Conservation (phyloP, 2,329 filamentous ascomycete genomes). For the Claviceps maximensis region DNA sequence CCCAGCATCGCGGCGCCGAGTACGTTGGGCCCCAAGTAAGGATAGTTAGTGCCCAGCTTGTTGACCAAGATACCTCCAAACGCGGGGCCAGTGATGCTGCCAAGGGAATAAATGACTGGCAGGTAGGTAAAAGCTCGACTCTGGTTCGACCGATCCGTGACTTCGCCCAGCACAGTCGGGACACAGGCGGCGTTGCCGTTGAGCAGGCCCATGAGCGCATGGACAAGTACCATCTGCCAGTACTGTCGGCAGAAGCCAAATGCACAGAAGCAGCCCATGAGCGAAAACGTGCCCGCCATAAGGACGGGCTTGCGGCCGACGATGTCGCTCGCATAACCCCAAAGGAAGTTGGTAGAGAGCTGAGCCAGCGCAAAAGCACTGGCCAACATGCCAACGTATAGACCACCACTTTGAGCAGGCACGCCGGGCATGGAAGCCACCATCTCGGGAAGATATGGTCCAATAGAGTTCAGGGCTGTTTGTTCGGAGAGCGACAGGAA, state of each 20-base stretch:
- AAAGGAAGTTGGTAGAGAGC: conserved; percentile 70
- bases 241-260: conserved; percentile 80
- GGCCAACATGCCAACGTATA: conserved; percentile 84
- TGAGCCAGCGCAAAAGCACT: conserved; percentile 88
- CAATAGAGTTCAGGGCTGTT: conserved; percentile 92
- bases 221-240: conserved; percentile 74
- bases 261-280: conserved; percentile 65
- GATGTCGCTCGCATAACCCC: conserved; percentile 46
- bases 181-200: conserved; percentile 95
- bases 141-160: conserved; percentile 92
- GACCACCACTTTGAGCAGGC: conserved; percentile 53
- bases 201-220: conserved; percentile 79
- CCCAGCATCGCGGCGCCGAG: conserved; percentile 60
- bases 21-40: conserved; percentile 77
- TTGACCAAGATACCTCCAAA: conserved; percentile 77
- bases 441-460: conserved; percentile 91
- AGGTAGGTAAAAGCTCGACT: conserved; percentile 87
- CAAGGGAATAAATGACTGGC: conserved; percentile 89
- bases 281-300: conserved; percentile 66
- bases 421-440: conserved; percentile 74
- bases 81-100: conserved; percentile 83
- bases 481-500: conserved; percentile 87
- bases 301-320: conserved; percentile 64
- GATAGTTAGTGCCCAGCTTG: conserved; percentile 48
- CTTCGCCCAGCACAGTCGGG: conserved; percentile 83